Evolutionary conservation across 176 grass and related monocot species (phyloP).

Genomic region (Hyparrhenia diplandra): DNA sequence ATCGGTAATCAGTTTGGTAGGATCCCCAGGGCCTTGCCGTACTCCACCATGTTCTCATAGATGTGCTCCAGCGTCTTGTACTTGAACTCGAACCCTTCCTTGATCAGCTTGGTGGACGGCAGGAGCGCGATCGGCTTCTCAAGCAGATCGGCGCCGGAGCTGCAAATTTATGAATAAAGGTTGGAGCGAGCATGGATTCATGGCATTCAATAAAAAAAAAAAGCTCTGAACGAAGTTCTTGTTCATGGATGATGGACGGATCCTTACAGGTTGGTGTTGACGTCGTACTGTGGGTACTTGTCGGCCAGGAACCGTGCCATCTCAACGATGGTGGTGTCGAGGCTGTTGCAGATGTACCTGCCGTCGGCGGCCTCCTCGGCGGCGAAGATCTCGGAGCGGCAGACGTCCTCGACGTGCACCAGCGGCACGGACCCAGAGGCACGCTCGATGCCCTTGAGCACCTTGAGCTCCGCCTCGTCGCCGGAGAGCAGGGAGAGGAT

Average conservation of each 20-base stretch:
- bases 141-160: not conserved
- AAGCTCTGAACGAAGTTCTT: not conserved
- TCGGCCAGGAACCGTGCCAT: constrained; percentile 39
- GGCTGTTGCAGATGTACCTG: constrained; percentile 53
- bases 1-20: not conserved
- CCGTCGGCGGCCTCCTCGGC: constrained; percentile 12
- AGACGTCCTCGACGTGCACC: constrained; percentile 45
- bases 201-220: too few relatives aligned
- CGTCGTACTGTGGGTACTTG: constrained; percentile 53
- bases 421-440: not conserved
- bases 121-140: not conserved
- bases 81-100: not conserved
- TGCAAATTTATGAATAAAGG: not conserved
- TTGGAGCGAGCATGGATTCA: not conserved
- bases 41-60: not conserved
- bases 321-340: constrained; percentile 34
- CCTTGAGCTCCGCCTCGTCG: not conserved
- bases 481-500: constrained; percentile 39
- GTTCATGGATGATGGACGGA: not conserved
- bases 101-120: constrained; percentile 38
- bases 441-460: constrained; percentile 9
- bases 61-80: not conserved
- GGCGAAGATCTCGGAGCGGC: constrained; percentile 35
- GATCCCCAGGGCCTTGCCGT: not conserved
- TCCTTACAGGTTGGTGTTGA: not conserved